Conservation (phyloP, 2,329 filamentous ascomycete species). For the Beauveria varroae region DNA sequence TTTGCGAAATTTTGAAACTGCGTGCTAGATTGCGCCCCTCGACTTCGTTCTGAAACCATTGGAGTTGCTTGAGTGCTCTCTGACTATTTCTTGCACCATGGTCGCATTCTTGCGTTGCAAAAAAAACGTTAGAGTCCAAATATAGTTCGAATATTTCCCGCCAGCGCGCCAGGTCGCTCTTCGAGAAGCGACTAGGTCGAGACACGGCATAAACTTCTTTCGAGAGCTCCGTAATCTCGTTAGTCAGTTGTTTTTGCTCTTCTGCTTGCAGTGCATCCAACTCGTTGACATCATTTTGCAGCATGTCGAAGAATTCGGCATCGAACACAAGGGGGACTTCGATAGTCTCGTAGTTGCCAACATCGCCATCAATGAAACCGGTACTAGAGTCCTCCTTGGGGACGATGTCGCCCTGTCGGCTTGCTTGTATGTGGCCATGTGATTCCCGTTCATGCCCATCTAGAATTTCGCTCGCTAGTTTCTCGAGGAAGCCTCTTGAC, state of each 20-base stretch:
- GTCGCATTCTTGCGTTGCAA: constrained; percentile 66
- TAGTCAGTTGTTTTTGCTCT: constrained; percentile 57
- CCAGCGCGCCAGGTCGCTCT: constrained; percentile 67
- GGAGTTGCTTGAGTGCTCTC: constrained; percentile 58
- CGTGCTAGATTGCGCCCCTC: constrained; percentile 49
- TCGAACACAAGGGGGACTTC: constrained; percentile 73
- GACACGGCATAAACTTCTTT: constrained; percentile 56
- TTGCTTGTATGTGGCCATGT: background rate
- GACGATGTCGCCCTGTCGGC: background rate
- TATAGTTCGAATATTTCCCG: constrained; percentile 77
- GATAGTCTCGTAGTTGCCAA: constrained; percentile 32
- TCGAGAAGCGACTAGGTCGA: constrained; percentile 53
- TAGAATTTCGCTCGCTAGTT: constrained; percentile 40
- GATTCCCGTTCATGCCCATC: constrained; percentile 1
- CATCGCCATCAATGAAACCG: background rate
- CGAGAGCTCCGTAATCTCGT: constrained; percentile 57
- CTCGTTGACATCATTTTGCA: constrained; percentile 62
- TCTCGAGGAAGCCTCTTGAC: constrained; percentile 56
- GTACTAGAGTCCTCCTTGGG: background rate
- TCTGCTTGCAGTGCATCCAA: constrained; percentile 60
- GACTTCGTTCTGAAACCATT: constrained; percentile 66
- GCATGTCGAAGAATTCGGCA: constrained; percentile 68
- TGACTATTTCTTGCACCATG: constrained; percentile 59
- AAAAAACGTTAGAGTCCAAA: constrained; percentile 72
- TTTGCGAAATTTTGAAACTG: constrained; percentile 59